Evolutionary conservation across 2,329 filamentous ascomycete genomes (phyloP), one percentile per base, ranked within the genome.

Genomic region (Phyllosticta citrichinensis): DNA sequence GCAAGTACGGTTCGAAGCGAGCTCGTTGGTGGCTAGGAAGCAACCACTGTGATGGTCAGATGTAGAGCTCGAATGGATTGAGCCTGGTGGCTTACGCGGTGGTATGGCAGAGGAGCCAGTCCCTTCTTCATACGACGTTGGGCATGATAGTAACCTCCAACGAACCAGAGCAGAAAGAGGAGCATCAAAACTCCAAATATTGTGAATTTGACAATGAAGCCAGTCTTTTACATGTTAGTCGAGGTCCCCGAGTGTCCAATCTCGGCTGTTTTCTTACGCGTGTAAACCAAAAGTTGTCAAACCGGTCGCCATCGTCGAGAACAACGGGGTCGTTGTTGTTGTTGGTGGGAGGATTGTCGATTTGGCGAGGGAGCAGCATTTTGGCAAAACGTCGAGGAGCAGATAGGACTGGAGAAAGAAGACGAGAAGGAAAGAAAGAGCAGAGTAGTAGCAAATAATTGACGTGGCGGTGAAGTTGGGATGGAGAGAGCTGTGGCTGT

Each of bases 81-180:
- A 14, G 52, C 10, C 22, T 8, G 8, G 33, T 12, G 35, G n/a
- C 59, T 22, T 69, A 75, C 73, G 60, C 86, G 78, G 73, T 94
- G 88, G 69, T 93, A 93, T 64, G 73, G 74, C 40, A 91, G 74
- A 17, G 88, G 86, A 19, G 79, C 77, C 47, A 85, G 76, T 1
- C 88, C 88, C 71, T 85, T 86, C 63, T 77, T 79, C 65, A 92
- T 78, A 55, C 89, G 80, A 54, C 75, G 75, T 70, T 83, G 83
- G 54, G 88, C 89, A 73, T 93, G 89, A 55, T 83, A 74, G 71
- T 88, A 87, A 63, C 87, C 88, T 62, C 83, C 78, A 59, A 89
- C 65, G 67, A 91, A 77, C 78, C 85, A 90, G 68, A 89, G 74
- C 63, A 84, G 61, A 60, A 80, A 62, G 66, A 61, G 14, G 19